Base-by-base conservation (phyloP, 768 basidiomycete species). In the Floccularia luteovirens region DNA sequence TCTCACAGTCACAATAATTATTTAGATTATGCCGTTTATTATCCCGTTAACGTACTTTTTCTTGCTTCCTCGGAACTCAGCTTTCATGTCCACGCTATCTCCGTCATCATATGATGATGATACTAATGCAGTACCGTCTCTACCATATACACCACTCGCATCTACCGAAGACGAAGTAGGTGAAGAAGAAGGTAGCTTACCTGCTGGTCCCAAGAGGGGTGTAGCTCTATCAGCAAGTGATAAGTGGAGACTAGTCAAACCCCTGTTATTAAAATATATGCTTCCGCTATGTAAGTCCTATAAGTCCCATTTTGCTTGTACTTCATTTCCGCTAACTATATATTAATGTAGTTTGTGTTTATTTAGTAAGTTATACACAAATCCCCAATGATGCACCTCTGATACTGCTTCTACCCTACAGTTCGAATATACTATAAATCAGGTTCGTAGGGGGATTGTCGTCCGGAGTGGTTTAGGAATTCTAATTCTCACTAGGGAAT, bases 401-500 rank as follows among this genome's bases (percentile, higher is more conserved):
- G 17, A 11, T 17, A 23, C 28, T 19, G 11, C 23, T 47, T 20
- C 45, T 32, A 42, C 23, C 20, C 16, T n/a, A 38, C 17, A 90
- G 87, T 79, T 90, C 38, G 90, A 93, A 57, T 93, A 92, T 54
- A 90, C 84, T 2, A 93, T 93, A 48, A 93, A 93, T 53, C 87
- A 90, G 62, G 84, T 77, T 43, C 17, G 42, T 40, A 19, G 12
- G 17, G 12, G 20, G 21, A 27, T 14, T 16, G 7, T 31, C 1
- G 32, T 24, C 10, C 6, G 12, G 12, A 8, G 27, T 14, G 8
- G 14, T 34, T 34, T 17, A 12, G 16, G 16, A 12, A 7, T 7
- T 7, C 32, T 34, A 8, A 34, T 17, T 34, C n/a, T 19, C 8
- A 8, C 5, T 27, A 90, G 80, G 94, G 94, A 23, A 78, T 97